Base-by-base conservation (phyloP, 495 filamentous ascomycete genomes). In the Astrocystis sublimbata region DNA sequence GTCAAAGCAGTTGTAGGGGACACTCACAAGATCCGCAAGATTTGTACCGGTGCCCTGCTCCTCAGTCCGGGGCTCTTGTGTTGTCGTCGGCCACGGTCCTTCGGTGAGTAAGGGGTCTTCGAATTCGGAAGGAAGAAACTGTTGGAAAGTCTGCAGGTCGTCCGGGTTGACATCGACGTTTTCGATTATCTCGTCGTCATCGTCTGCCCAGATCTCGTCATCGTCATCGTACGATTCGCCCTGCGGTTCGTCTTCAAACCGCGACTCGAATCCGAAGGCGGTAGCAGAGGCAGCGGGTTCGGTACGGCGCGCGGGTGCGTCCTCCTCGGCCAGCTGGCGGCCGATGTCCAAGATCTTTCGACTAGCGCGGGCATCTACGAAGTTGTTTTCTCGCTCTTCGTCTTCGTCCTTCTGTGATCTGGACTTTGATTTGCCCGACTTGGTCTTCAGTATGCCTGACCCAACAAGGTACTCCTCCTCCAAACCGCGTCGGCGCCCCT, bases 91-190 rank as follows among this genome's bases (percentile, higher is more conserved):
- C 81, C 82, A 80, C 62, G 52, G 52, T 15, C 81, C 81, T 42
- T 78, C 71, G 43, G 76, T 77, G 49, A 85, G 66, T 50, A 85
- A 72, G 1, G 79, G 76, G 61, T 84, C 81, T 30, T 85, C 79
- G 17, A 55, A 46, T 12, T 82, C 67, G 13, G 81, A 80, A 2
- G 90, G 90, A 67, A 97, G 82, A 75, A 97, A 97, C 58, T 88
- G 89, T 74, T 96, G 91, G 77, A 96, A 99, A 52, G 89, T 87
- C 55, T 90, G 92, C 38, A 96, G 78, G 71, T 99, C 94, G 47
- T 85, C 85, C n/a, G 93, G 92, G 60, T 96, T 91, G 38, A 97
- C 81, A 68, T 97, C 93, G 41, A 89, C 82, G 73, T 92, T 87
- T 71, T 93, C 90, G 1, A 88, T 78, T 17, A 83, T 78, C 56